Evolutionary conservation across 1,139 yeast genomes (phyloP).

Genomic region (Sugiyamaella japonica): DNA sequence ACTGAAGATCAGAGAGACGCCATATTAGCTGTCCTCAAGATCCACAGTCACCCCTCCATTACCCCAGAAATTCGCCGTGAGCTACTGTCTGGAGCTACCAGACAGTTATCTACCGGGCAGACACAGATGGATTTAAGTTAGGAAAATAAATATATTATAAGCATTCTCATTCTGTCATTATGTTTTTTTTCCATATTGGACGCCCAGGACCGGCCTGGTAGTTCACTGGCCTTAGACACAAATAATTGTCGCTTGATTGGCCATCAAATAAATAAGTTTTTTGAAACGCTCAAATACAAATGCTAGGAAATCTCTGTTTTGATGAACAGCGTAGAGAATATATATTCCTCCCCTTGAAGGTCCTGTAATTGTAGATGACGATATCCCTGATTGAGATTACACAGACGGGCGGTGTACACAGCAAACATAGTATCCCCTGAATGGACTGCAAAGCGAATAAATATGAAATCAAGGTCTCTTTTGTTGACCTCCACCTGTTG

Average conservation of each 20-base stretch:
- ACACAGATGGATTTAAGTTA: constrained; percentile 25
- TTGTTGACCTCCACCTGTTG: constrained; percentile 50
- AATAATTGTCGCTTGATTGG: no score
- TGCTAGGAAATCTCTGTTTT: constrained; percentile 30
- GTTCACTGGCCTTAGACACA: no score
- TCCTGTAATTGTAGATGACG: constrained; percentile 78
- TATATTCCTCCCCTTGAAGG: constrained; percentile 73
- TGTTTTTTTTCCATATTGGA: no score
- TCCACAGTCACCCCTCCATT: constrained; percentile 81
- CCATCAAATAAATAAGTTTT: no score
- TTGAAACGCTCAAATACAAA: not conserved
- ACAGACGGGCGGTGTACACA: constrained; percentile 51
- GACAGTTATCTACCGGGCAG: constrained; percentile 36
- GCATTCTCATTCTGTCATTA: not conserved
- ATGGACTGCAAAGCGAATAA: constrained; percentile 53
- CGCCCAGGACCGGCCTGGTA: no score
- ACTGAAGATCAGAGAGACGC: constrained; percentile 97
- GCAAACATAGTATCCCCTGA: constrained; percentile 55
- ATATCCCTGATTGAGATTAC: constrained; percentile 68
- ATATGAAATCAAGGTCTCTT: constrained; percentile 47
- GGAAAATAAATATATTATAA: constrained; percentile 10
- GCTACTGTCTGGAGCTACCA: constrained; percentile 72
- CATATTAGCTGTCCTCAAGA: constrained; percentile 84
- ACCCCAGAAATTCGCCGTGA: constrained; percentile 97
- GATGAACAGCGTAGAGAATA: constrained; percentile 75